These are phyloP conservation scores for Candida tibetensis DNA, from an alignment of 805 yeast species.

Conservation along the genomic window DNA sequence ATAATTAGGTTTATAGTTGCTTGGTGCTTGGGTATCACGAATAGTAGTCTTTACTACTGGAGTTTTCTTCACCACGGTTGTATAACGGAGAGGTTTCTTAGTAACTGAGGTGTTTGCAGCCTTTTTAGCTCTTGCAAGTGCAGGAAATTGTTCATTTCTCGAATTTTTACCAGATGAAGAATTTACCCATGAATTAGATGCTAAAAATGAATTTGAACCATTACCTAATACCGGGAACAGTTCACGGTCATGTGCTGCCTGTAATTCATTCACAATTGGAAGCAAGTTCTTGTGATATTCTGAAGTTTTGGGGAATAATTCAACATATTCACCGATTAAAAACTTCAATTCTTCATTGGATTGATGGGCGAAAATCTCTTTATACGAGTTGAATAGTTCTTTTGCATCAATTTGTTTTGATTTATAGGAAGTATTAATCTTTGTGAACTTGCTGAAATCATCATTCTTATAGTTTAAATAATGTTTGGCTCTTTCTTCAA, in stretches of 20 bases:
- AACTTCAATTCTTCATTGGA: constrained; percentile 51
- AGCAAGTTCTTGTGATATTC: constrained; percentile 40
- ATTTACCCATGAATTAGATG: constrained; percentile 14
- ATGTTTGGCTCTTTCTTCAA: constrained; percentile 84
- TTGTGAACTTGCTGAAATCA: constrained; percentile 47
- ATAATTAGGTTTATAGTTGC: constrained; percentile 30
- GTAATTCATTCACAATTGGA: constrained; percentile 19
- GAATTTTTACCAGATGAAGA: constrained; percentile 10
- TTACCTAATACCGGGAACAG: constrained; percentile 51
- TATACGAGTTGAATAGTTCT: constrained; percentile 47
- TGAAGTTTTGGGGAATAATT: constrained; percentile 50
- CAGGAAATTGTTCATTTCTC: constrained; percentile 31
- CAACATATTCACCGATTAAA: constrained; percentile 59
- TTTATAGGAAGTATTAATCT: constrained; percentile 47
- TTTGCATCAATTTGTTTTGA: constrained; percentile 45
- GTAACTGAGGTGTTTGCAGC: constrained; percentile 12
- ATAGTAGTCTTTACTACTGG: constrained; percentile 12
- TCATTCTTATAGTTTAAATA: constrained; percentile 56
- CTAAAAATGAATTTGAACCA: constrained; percentile 8
- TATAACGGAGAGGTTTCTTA: constrained; percentile 33
- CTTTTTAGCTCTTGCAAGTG: constrained; percentile 28
- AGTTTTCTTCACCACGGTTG: constrained; percentile 27
- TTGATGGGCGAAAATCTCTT: constrained; percentile 42
- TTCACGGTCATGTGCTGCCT: constrained; percentile 25
- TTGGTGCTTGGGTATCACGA: constrained; percentile 16